These are phyloP conservation scores for Oryza rufipogon DNA, from an alignment of 176 grass and related monocot genomes.

Conservation along the genomic window DNA sequence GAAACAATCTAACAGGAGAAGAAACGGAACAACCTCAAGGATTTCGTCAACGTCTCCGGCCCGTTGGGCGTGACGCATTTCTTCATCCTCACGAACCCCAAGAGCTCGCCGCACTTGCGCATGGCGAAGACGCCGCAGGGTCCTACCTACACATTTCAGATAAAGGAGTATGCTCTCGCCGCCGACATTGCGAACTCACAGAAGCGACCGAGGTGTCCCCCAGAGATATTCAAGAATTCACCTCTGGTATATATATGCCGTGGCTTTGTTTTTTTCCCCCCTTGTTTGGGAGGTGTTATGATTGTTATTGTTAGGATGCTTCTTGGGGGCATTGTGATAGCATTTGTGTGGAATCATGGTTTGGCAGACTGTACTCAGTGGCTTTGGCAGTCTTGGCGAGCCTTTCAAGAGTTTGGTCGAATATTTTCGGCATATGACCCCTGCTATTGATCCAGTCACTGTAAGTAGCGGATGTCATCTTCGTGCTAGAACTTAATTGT, in stretches of 20 bases:
- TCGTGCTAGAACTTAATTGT: neutral
- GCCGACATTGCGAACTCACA: constrained; percentile 60
- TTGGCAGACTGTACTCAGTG: constrained; percentile 55
- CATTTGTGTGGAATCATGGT: constrained; percentile 26
- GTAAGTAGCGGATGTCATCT: constrained; percentile 33
- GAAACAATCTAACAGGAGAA: constrained; percentile 54
- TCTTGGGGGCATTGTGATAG: neutral
- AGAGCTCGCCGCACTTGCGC: constrained; percentile 56
- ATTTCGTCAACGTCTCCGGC: constrained; percentile 61
- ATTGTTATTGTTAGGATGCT: neutral
- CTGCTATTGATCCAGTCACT: constrained; percentile 62
- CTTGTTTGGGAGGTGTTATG: neutral
- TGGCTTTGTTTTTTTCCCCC: neutral
- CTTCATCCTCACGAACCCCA: constrained; percentile 63
- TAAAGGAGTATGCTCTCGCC: constrained; percentile 57
- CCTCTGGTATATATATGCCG: constrained; percentile 50
- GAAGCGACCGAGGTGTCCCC: constrained; percentile 56
- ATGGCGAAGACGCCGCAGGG: constrained; percentile 54
- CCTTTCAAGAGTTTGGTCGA: constrained; percentile 47
- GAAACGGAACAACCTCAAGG: constrained; percentile 71
- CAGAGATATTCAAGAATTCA: constrained; percentile 61
- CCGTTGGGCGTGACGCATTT: constrained; percentile 73
- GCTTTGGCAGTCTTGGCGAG: constrained; percentile 47
- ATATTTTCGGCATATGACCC: constrained; percentile 62
- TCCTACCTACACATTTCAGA: constrained; percentile 58